Evolutionary conservation across 768 basidiomycete species (phyloP).

Genomic region (Hortiboletus campestris): DNA sequence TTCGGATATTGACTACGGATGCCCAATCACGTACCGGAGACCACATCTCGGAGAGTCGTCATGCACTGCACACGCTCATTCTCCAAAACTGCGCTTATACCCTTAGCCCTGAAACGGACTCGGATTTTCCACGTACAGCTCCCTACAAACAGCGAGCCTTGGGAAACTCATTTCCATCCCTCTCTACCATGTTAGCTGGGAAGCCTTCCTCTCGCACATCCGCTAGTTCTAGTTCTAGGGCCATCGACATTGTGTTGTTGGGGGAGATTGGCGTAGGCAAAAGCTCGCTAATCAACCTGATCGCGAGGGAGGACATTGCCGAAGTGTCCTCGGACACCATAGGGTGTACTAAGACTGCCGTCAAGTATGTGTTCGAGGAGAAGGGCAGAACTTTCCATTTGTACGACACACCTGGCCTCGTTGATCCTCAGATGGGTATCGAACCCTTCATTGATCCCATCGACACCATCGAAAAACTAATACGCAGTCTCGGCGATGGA

Average conservation of each 20-base stretch:
- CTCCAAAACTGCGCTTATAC: constrained; percentile 1
- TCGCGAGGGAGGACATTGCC: constrained; percentile 28
- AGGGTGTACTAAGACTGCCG: constrained; percentile 34
- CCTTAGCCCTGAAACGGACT: neutral
- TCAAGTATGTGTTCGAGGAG: constrained; percentile 25
- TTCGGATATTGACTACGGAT: constrained; percentile 1
- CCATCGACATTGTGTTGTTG: constrained; percentile 36
- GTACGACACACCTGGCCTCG: constrained; percentile 35
- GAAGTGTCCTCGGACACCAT: constrained; percentile 29
- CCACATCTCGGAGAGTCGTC: constrained; percentile 9
- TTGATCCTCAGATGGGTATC: constrained; percentile 23
- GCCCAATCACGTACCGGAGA: constrained; percentile 1
- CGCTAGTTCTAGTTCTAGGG: constrained; percentile 2
- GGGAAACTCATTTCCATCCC: constrained; percentile 15
- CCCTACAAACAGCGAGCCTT: constrained; percentile 8
- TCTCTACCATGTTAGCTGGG: constrained; percentile 2
- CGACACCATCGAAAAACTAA: constrained; percentile 25
- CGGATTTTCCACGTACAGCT: neutral
- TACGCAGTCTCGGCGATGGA: constrained; percentile 28
- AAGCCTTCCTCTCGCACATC: constrained; percentile 2
- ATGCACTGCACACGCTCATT: constrained; percentile 13
- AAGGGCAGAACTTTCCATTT: constrained; percentile 22
- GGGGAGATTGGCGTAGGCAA: constrained; percentile 37
- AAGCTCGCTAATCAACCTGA: constrained; percentile 43
- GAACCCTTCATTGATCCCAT: constrained; percentile 23